These are phyloP conservation scores for Pleurotus ostreatus DNA, from an alignment of 768 basidiomycete genomes.

Conservation along the genomic window DNA sequence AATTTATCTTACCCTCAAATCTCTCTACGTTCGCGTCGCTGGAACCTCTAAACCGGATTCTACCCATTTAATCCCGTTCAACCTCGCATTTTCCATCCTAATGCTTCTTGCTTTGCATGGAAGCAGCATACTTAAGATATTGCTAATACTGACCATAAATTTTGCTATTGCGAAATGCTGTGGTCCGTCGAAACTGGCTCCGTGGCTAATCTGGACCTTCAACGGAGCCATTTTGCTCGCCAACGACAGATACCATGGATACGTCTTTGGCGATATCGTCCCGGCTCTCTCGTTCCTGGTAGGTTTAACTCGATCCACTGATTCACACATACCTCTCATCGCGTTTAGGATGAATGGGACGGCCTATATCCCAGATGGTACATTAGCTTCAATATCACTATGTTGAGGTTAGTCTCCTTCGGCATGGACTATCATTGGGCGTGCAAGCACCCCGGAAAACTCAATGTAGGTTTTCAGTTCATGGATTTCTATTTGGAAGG, in stretches of 20 bases:
- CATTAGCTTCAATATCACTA: constrained; percentile 92
- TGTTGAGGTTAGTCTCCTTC: constrained; percentile 90
- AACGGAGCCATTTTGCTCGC: constrained; percentile 70
- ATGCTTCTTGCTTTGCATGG: constrained; percentile 81
- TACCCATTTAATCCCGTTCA: constrained; percentile 49
- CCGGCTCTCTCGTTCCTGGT: constrained; percentile 60
- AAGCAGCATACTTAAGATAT: constrained; percentile 70
- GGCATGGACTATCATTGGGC: constrained; percentile 94
- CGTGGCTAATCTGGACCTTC: constrained; percentile 69
- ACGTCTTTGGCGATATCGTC: constrained; percentile 55
- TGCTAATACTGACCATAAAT: constrained; percentile 67
- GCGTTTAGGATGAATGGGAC: constrained; percentile 52
- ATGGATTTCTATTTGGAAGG: background rate
- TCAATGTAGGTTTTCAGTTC: constrained; percentile 34
- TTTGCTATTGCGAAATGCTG: constrained; percentile 54
- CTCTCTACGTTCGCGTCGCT: constrained; percentile 35
- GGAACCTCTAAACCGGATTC: constrained; percentile 18
- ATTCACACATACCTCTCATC: background rate
- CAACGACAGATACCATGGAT: constrained; percentile 77
- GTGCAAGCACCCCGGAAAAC: constrained; percentile 30
- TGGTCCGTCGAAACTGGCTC: constrained; percentile 39
- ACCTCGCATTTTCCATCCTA: constrained; percentile 53
- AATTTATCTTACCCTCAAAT: constrained; percentile 56
- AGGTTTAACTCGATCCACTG: constrained; percentile 19
- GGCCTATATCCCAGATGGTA: constrained; percentile 93